These are phyloP conservation scores for Zasmidium cellare DNA, from an alignment of 2,329 filamentous ascomycete genomes.

Conservation along the genomic window DNA sequence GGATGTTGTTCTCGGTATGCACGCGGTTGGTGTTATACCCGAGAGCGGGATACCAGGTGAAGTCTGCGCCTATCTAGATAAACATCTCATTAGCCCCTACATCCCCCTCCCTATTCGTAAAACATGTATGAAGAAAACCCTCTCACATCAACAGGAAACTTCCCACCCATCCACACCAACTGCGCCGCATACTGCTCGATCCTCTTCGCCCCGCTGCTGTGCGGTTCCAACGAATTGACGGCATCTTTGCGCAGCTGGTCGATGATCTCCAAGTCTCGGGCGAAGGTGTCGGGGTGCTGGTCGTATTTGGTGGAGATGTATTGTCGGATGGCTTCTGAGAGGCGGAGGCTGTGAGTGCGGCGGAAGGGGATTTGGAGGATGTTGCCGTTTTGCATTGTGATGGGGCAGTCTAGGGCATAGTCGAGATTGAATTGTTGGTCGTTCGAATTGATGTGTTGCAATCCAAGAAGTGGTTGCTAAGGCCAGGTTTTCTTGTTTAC, in stretches of 20 bases:
- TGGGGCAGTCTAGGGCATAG: background rate
- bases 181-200: conserved; percentile 91
- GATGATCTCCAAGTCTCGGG: conserved; percentile 81
- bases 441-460: too few relatives aligned
- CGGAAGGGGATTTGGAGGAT: conserved; percentile 85
- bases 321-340: conserved; percentile 81
- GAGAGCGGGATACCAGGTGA: conserved; percentile 91
- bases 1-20: conserved; percentile 59
- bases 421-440: too few relatives aligned
- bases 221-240: conserved; percentile 84
- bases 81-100: conserved; percentile 11
- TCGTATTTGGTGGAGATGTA: conserved; percentile 99
- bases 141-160: conserved; percentile 90
- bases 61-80: conserved; percentile 81
- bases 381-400: conserved; percentile 44
- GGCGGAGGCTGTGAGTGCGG: conserved; percentile 73
- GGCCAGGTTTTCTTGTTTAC: too few relatives aligned
- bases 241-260: conserved; percentile 81
- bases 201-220: conserved; percentile 81
- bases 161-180: conserved; percentile 87
- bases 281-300: conserved; percentile 96
- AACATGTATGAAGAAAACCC: background rate
- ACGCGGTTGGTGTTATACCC: conserved; percentile 59
- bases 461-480: too few relatives aligned
- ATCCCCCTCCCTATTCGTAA: background rate